These are phyloP conservation scores for Fusarium sp. DNA, from an alignment of 2,329 filamentous ascomycete genomes.

Conservation along the genomic window DNA sequence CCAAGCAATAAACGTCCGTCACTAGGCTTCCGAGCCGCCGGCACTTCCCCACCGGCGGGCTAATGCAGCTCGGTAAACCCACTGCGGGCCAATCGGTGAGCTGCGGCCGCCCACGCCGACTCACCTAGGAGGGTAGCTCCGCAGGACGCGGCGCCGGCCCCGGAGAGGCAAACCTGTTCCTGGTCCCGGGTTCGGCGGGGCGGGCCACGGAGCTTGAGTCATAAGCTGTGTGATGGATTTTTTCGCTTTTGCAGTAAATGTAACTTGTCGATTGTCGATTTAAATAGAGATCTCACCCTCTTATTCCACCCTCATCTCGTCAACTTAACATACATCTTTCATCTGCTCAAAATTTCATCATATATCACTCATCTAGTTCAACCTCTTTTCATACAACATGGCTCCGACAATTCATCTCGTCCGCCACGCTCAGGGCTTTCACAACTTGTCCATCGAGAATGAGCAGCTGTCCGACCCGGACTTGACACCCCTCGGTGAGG, in stretches of 20 bases:
- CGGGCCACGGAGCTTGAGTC: constrained; percentile 28
- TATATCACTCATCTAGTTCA: constrained; percentile 12
- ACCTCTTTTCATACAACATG: constrained; percentile 52
- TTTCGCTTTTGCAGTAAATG: neutral
- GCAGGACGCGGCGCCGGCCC: constrained; percentile 35
- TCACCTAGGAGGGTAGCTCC: constrained; percentile 36
- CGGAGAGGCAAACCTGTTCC: constrained; percentile 20
- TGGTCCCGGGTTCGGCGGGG: constrained; percentile 30
- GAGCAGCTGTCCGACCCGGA: constrained; percentile 81
- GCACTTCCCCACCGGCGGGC: constrained; percentile 7
- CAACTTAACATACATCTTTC: neutral
- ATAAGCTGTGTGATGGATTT: constrained; percentile 15
- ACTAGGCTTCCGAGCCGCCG: neutral
- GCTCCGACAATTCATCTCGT: constrained; percentile 72
- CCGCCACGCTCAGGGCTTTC: constrained; percentile 82
- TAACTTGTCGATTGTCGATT: neutral
- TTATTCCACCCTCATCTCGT: neutral
- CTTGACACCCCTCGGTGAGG: constrained; percentile 79
- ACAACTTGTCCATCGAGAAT: constrained; percentile 80
- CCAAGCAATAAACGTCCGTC: constrained; percentile 3
- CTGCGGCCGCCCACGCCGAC: constrained; percentile 36
- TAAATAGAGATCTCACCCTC: neutral
- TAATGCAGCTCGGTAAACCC: constrained; percentile 18
- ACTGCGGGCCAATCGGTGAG: constrained; percentile 36
- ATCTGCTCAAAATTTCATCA: neutral